These are phyloP conservation scores for Carpinus fangiana DNA, from an alignment of 306 rosid genomes.

Conservation along the genomic window DNA sequence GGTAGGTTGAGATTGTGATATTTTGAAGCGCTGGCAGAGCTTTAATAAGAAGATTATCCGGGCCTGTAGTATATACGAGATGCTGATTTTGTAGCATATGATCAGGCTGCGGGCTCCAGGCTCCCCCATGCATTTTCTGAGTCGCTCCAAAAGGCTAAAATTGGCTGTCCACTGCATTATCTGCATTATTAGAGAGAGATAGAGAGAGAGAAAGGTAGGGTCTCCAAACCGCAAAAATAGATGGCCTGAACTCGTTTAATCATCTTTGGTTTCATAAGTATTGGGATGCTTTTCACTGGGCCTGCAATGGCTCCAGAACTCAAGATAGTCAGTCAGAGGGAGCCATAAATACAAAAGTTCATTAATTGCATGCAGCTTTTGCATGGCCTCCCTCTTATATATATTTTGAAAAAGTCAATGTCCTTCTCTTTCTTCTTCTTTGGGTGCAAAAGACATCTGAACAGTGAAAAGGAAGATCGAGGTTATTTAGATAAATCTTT, in stretches of 20 bases:
- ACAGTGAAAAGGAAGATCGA: neutral
- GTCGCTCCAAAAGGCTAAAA: slow-evolving; percentile 56
- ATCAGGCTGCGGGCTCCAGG: slow-evolving; percentile 38
- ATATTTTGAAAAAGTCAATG: slow-evolving; percentile 9
- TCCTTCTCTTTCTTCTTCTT: neutral
- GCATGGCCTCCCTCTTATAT: neutral
- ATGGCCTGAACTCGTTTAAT: slow-evolving; percentile 28
- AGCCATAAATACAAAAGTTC: slow-evolving; percentile 10
- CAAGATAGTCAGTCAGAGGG: slow-evolving; percentile 11
- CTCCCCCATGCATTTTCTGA: slow-evolving; percentile 38
- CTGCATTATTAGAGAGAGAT: slow-evolving; percentile 55
- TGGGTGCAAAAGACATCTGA: neutral
- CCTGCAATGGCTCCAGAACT: slow-evolving; percentile 5
- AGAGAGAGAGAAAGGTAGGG: slow-evolving; percentile 7
- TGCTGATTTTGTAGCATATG: slow-evolving; percentile 56
- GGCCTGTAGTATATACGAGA: slow-evolving; percentile 42
- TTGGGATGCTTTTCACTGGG: slow-evolving; percentile 21
- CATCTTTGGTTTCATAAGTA: slow-evolving; percentile 12
- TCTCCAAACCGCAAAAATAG: slow-evolving; percentile 7
- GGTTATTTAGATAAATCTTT: too few species aligned
- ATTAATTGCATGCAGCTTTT: slow-evolving; percentile 18
- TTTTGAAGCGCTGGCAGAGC: slow-evolving; percentile 44
- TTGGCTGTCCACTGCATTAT: slow-evolving; percentile 55
- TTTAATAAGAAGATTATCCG: slow-evolving; percentile 49
- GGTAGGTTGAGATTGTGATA: slow-evolving; percentile 43